Evolutionary conservation across 139 green algal genomes (phyloP).

Genomic region (Chlamydomonas sp.): DNA sequence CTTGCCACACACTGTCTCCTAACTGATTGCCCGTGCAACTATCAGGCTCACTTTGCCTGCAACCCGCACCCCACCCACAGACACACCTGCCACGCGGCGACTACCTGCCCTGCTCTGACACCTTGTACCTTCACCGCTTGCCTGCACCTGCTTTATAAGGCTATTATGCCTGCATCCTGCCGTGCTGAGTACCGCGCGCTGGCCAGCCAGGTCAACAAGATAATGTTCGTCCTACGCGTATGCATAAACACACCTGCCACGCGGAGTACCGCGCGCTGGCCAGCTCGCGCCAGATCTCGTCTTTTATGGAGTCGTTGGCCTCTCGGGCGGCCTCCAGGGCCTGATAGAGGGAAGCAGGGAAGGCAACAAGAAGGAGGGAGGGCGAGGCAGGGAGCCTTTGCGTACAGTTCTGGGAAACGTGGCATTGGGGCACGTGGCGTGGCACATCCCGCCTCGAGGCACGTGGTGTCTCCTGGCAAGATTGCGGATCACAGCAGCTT

Average conservation of each 20-base stretch:
- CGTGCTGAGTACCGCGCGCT: constrained; percentile 53
- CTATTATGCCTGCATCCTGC: neutral
- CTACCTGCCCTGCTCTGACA: no score
- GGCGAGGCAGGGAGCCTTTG: no score
- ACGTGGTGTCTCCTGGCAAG: no score
- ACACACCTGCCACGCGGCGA: no score
- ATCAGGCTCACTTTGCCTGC: no score
- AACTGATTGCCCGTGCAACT: no score
- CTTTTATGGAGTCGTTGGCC: constrained; percentile 72
- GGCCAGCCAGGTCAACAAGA: constrained; percentile 42
- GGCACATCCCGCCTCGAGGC: neutral
- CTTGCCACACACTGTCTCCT: no score
- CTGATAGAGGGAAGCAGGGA: constrained; percentile 3
- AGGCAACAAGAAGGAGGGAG: no score
- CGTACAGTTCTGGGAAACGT: no score
- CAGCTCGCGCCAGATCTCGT: constrained; percentile 75
- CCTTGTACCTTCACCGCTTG: no score
- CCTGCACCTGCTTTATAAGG: neutral
- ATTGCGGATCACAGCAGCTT: no score
- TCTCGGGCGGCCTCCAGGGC: constrained; percentile 69
- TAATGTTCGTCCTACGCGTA: neutral
- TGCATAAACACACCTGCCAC: constrained; percentile 35
- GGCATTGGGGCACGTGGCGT: neutral
- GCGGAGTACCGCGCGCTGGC: constrained; percentile 60
- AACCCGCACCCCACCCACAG: no score